Evolutionary conservation across 768 basidiomycete species (phyloP).

Genomic region (Tephrocybe sp.): DNA sequence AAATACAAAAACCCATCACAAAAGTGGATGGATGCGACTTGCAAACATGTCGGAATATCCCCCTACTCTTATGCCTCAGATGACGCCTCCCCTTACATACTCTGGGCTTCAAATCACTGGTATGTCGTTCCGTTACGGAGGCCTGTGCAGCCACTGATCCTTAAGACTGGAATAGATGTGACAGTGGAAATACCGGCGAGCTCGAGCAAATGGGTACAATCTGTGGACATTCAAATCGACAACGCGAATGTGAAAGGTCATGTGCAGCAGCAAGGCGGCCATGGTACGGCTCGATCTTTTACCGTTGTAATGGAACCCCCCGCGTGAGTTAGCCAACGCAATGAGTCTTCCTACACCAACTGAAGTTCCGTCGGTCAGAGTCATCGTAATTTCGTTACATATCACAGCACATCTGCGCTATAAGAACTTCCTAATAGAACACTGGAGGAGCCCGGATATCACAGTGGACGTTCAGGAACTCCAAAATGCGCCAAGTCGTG

Average conservation of each 20-base stretch:
- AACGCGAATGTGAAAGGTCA: constrained; percentile 1
- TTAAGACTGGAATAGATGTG: constrained; percentile 3
- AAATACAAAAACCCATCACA: too few relatives aligned
- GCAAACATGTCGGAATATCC: too few relatives aligned
- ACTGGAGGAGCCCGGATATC: constrained; percentile 2
- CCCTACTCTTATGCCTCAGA: too few relatives aligned
- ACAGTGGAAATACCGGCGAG: constrained; percentile 1
- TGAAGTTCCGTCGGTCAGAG: neutral
- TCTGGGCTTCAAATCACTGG: constrained; percentile 2
- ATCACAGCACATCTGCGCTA: constrained; percentile 8
- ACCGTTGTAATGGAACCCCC: constrained; percentile 4
- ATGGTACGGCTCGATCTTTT: neutral
- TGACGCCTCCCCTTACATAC: too few relatives aligned
- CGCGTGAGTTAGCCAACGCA: constrained; percentile 1
- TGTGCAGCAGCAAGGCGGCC: neutral
- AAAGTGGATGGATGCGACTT: too few relatives aligned
- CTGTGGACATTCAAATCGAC: constrained; percentile 10
- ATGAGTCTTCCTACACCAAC: neutral
- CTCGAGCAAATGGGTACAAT: constrained; percentile 13
- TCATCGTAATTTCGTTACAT: neutral
- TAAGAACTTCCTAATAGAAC: neutral
- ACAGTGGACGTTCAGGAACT: neutral
- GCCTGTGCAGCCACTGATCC: neutral
- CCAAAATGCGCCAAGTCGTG: neutral
- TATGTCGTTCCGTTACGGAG: neutral